Conservation (phyloP, 441 rosid genomes). For the Erodium trifolium region DNA sequence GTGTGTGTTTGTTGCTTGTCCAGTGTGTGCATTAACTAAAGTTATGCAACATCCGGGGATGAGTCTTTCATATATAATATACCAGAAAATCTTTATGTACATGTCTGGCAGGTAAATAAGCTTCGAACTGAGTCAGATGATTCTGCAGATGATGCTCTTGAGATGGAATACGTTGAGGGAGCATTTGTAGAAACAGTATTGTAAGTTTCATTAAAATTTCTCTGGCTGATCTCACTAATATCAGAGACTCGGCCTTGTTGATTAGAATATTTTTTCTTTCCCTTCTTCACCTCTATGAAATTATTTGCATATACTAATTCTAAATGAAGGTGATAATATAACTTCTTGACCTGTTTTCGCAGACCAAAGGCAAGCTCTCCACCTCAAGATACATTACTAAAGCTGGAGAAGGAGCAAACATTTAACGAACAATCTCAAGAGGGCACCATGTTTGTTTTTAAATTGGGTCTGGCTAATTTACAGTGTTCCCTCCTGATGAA, state of each 20-base stretch:
- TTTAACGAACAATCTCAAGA: conserved; percentile 53
- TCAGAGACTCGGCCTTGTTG: not conserved
- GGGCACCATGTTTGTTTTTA: conserved; percentile 78
- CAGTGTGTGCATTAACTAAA: not conserved
- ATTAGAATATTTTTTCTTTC: not conserved
- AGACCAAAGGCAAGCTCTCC: conserved; percentile 80
- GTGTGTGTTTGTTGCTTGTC: conserved; percentile 2
- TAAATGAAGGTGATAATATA: not conserved
- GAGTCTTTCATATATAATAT: conserved; percentile 5
- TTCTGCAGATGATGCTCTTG: conserved; percentile 53
- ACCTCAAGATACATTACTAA: conserved; percentile 78
- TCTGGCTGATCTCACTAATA: too few species aligned
- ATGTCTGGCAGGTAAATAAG: conserved; percentile 55
- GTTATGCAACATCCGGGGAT: conserved; percentile 1
- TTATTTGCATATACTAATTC: conserved; percentile 15
- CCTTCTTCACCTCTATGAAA: not conserved
- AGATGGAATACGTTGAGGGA: conserved; percentile 81
- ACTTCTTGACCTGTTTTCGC: conserved; percentile 19
- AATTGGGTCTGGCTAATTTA: conserved; percentile 77
- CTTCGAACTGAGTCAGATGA: conserved; percentile 57
- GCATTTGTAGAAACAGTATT: conserved; percentile 87
- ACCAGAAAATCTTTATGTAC: conserved; percentile 12
- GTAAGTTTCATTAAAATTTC: conserved; percentile 38
- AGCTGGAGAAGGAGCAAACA: conserved; percentile 68
- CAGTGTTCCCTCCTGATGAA: conserved; percentile 83